Conservation (phyloP, 345 rosid genomes). For the Brassica rapa region DNA sequence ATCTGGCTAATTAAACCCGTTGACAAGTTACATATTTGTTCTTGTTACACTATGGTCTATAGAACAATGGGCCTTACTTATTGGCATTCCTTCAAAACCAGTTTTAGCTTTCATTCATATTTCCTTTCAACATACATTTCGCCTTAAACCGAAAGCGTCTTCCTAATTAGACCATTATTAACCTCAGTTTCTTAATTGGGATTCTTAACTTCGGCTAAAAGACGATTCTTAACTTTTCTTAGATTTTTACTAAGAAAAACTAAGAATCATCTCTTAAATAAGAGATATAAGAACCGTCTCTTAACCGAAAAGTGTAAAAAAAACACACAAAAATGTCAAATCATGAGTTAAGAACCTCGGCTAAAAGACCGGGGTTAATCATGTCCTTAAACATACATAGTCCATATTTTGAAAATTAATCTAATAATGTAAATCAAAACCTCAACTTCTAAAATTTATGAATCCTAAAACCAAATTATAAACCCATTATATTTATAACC, state of each 20-base stretch:
- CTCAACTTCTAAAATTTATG: neutral
- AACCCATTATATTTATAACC: neutral
- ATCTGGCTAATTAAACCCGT: neutral
- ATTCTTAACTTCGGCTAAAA: too few relatives aligned
- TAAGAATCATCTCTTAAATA: too few relatives aligned
- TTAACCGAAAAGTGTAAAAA: too few relatives aligned
- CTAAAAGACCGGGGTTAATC: too few relatives aligned
- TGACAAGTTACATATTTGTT: neutral
- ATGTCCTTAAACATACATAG: neutral
- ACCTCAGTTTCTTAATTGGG: too few relatives aligned
- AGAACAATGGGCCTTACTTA: neutral
- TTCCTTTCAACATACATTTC: neutral
- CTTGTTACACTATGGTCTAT: neutral
- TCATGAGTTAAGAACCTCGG: too few relatives aligned
- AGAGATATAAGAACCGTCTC: too few relatives aligned
- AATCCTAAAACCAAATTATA: neutral
- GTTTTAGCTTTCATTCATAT: neutral
- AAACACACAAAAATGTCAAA: too few relatives aligned
- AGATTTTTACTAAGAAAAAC: too few relatives aligned
- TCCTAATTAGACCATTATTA: too few relatives aligned
- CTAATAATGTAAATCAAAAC: neutral
- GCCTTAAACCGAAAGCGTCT: too few relatives aligned
- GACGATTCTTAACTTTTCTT: too few relatives aligned
- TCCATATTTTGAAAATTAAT: neutral
- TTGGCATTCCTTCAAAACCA: neutral